Percentiles rank a stretch among this genome's conserved stretches.
These are phyloP conservation scores for Fagus crenata DNA, from an alignment of 306 rosid species.

Conservation along the genomic window DNA sequence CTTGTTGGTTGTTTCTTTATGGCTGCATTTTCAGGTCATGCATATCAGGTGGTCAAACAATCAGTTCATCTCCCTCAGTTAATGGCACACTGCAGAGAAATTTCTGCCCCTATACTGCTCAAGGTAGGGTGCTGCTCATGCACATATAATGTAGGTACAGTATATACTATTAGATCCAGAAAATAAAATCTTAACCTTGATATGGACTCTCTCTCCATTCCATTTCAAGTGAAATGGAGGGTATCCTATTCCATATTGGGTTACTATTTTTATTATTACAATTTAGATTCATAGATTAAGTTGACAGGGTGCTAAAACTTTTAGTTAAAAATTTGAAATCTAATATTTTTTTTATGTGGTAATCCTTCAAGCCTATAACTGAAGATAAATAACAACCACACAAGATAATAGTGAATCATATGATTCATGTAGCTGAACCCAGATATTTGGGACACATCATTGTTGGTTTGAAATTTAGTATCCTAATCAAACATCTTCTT, in stretches of 20 bases:
- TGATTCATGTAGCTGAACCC: background rate
- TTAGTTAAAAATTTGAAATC: too few relatives aligned
- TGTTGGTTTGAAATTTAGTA: background rate
- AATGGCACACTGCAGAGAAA: too few relatives aligned
- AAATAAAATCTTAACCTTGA: too few relatives aligned
- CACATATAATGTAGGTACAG: background rate
- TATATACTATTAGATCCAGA: too few relatives aligned
- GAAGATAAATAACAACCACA: background rate
- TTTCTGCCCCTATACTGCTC: background rate
- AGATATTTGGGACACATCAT: background rate
- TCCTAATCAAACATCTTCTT: background rate
- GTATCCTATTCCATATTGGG: too few relatives aligned
- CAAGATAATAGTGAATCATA: background rate
- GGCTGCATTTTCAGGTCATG: slow-evolving; percentile 17
- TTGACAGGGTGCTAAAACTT: too few relatives aligned
- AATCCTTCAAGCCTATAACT: background rate
- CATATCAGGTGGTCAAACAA: background rate
- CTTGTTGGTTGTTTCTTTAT: background rate
- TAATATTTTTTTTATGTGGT: background rate
- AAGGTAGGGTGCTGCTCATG: background rate
- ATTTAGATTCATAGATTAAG: too few relatives aligned
- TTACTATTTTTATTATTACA: background rate
- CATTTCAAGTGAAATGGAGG: too few relatives aligned
- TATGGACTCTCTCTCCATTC: too few relatives aligned
- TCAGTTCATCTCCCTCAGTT: background rate